Evolutionary conservation across 2,329 filamentous ascomycete genomes (phyloP).

Genomic region (Phaeosphaeria sp.): DNA sequence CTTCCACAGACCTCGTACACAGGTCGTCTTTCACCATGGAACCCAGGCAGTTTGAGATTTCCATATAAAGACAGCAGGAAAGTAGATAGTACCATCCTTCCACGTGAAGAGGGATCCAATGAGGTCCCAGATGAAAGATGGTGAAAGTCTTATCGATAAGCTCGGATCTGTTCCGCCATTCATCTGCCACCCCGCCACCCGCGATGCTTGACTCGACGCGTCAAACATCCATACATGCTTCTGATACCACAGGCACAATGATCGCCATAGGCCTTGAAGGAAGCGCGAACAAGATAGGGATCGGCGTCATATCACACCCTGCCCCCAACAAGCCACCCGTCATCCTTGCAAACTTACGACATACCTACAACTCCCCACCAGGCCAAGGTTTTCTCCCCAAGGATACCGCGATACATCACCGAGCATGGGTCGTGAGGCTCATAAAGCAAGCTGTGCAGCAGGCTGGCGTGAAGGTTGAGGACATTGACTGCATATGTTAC

Average conservation of each 20-base stretch:
- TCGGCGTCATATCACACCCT: slow-evolving; percentile 87
- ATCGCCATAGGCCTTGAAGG: slow-evolving; percentile 83
- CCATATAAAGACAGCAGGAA: too few relatives aligned
- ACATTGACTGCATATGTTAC: slow-evolving; percentile 93
- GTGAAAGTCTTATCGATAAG: slow-evolving; percentile 25
- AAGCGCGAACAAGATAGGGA: slow-evolving; percentile 96
- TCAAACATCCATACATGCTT: slow-evolving; percentile 1
- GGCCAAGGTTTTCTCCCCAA: slow-evolving; percentile 96
- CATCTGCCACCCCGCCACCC: slow-evolving; percentile 29
- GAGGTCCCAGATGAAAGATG: not conserved
- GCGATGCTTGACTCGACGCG: slow-evolving; percentile 19
- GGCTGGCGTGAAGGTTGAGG: slow-evolving; percentile 60
- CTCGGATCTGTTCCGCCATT: slow-evolving; percentile 11
- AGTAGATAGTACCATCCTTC: not conserved
- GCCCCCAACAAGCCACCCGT: slow-evolving; percentile 53
- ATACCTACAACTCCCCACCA: slow-evolving; percentile 91
- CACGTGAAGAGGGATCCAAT: not conserved
- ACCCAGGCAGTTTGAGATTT: too few relatives aligned
- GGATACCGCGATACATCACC: slow-evolving; percentile 93
- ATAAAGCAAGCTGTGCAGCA: slow-evolving; percentile 79
- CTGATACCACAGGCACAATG: slow-evolving; percentile 50
- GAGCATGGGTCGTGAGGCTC: slow-evolving; percentile 81
- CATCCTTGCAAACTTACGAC: slow-evolving; percentile 89
- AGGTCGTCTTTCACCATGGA: too few relatives aligned
- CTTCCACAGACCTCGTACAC: too few relatives aligned